Base-by-base conservation (phyloP, 2,329 filamentous ascomycete species). In the Fusarium sublunatum region DNA sequence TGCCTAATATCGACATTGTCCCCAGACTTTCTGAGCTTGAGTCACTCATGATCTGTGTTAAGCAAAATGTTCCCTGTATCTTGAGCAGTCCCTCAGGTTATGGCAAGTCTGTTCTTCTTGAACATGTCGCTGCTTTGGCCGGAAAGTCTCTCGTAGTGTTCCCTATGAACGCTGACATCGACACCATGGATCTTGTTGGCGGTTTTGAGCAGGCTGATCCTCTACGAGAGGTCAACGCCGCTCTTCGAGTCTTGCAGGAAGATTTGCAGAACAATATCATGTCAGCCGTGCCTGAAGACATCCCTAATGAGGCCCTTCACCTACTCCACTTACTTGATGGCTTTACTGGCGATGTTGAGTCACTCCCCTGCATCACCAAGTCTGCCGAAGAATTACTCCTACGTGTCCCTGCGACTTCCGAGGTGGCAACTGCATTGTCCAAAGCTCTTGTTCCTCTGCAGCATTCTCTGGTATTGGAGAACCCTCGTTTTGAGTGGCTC, bases 111-210 rank as follows among this genome's bases (percentile, higher is more conserved):
- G 85, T 86, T 6, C 82, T 97, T 6, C 79, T 99, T 12, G 85
- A 89, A 58, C 89, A 94, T 63, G 82, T 97, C 26, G 93, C 95
- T n/a, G 88, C 90, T 11, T 78, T 90, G 24, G 86, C 87, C 38
- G 95, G 95, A 24, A 90, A 90, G 52, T 82, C 87, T 2, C 80
- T 98, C 4, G 85, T 93, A 29, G 90, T 92, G 13, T 91, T 98
- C 69, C 88, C 93, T 1, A 87, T 99, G 78, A 99, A 97, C 73
- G 90, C 93, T 7, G 96, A 99, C 70, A 91, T 97, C 40, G 95
- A 99, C 75, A 93, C 94, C 1, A 97, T 97, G 88, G 95, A 99
- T 76, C 86, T 99, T 53, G 92, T 99, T 53, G 95, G 95, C 71
- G 95, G 95, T 0, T 99, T 97, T 72, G 95, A 99, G 75, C 95